Evolutionary conservation across 352 stramenopile species (phyloP).

Genomic region (Globisporangium abappressorium): DNA sequence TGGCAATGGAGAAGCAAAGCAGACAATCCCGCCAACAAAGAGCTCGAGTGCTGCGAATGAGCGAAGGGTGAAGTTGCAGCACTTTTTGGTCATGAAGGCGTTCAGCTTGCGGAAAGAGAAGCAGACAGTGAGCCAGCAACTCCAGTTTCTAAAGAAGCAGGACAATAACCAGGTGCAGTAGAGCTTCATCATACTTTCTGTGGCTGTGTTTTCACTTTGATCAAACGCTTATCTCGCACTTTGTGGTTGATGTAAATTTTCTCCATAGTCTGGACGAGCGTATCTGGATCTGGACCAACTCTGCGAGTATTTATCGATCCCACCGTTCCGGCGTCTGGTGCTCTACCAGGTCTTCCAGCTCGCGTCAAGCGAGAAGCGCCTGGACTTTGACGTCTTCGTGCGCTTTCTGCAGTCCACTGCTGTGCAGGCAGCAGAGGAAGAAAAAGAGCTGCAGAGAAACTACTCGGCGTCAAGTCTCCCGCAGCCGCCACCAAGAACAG

Average conservation of each 20-base stretch:
- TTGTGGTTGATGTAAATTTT: not conserved
- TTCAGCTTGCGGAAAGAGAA: slow-evolving; percentile 69
- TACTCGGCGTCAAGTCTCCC: slow-evolving; percentile 16
- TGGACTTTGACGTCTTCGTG: slow-evolving; percentile 63
- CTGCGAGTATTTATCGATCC: slow-evolving; percentile 70
- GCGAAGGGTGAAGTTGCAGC: slow-evolving; percentile 61
- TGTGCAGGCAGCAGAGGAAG: slow-evolving; percentile 42
- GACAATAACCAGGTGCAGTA: slow-evolving; percentile 17
- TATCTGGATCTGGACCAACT: slow-evolving; percentile 59
- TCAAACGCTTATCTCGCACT: not conserved
- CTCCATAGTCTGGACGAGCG: slow-evolving; percentile 15
- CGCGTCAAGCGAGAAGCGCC: slow-evolving; percentile 22
- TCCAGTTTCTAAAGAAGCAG: slow-evolving; percentile 43
- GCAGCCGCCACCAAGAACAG: slow-evolving; percentile 19
- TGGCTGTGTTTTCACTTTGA: not conserved
- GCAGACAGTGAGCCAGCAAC: slow-evolving; percentile 67
- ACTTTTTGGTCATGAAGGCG: slow-evolving; percentile 78
- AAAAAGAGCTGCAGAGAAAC: slow-evolving; percentile 27
- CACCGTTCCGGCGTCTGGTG: slow-evolving; percentile 54
- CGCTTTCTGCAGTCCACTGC: slow-evolving; percentile 62
- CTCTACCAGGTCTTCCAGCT: slow-evolving; percentile 59
- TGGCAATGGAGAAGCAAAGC: not conserved
- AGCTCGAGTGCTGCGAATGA: slow-evolving; percentile 14
- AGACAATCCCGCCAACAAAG: not conserved
- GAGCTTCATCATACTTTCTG: not conserved